Base-by-base conservation (phyloP, 352 stramenopile species). In the Pythium myriotylum region DNA sequence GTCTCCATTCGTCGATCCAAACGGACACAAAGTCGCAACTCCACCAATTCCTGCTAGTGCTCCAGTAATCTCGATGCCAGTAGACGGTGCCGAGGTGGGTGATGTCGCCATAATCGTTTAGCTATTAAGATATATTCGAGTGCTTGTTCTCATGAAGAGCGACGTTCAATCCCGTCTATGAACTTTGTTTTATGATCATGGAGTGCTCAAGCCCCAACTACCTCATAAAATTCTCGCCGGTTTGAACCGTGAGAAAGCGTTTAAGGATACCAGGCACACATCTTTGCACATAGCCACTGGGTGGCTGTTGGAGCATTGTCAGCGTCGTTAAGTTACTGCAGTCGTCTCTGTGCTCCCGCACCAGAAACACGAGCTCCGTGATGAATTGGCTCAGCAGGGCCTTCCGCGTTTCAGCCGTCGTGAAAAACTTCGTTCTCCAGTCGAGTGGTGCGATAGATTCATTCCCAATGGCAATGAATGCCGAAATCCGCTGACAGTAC, bases 391-490 rank as follows among this genome's bases (percentile, higher is more conserved):
- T 53, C 29, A 72, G 53, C 45, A 72, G 26, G 4, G 52, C 42
- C 57, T 72, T 72, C 43, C 64, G 64, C 46, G 47, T 59, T 6
- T 72, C 64, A 23, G 54, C 42, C 5, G 57, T 67, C 26, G 58
- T 72, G 23, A 59, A 62, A n/a, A 72, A 41, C 26, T 67, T 66
- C 27, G 57, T 24, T 20, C 26, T 42, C 57, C 56, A 72, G 19
- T 53, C 47, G 3, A 62, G 57, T n/a, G 40, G 58, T 1, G 39
- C 51, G 20, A 45, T 37, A 8, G 42, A 51, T n/a, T 48, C 51
- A n/a, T 19, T 72, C 2, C 59, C 59, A 3, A 45, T 35, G 60
- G 63, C 48, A 79, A 73, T 59, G 77, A 80, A 66, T 59, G 53
- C 42, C 73, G 57, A 40, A 54, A 70, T 5, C 27, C 39, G 61